phyloP scores from a whole-genome alignment of 2,329 filamentous ascomycete genomes.

The Exophiala xenobiotica region DNA sequence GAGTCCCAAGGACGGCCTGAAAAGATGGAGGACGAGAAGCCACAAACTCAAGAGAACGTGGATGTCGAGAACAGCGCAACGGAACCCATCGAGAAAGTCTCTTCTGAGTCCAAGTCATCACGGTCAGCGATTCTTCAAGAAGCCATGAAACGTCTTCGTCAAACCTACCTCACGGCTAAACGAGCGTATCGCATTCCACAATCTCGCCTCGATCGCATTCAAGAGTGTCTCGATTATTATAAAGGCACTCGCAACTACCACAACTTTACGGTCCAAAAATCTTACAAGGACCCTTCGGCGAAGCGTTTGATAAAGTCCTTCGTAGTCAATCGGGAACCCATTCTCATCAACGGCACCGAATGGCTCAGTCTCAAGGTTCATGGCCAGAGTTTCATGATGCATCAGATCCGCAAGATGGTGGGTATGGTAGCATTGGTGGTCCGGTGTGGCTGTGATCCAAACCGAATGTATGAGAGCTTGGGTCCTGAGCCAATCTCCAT shows the following conservation, averaged over 20 bases:
- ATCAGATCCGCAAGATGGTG: constrained; percentile 99
- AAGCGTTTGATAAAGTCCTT: constrained; percentile 94
- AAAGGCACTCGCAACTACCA: constrained; percentile 88
- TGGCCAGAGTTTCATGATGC: constrained; percentile 99
- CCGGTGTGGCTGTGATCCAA: constrained; percentile 73
- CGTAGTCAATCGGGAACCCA: constrained; percentile 69
- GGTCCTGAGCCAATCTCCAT: constrained; percentile 73
- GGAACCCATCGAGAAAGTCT: constrained; percentile 5
- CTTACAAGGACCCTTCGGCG: constrained; percentile 73
- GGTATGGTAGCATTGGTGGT: constrained; percentile 84
- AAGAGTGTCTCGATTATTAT: constrained; percentile 72
- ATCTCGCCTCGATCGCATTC: constrained; percentile 70
- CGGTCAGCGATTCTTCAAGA: constrained; percentile 54
- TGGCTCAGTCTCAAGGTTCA: constrained; percentile 96
- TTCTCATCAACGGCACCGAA: constrained; percentile 86
- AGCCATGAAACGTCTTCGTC: constrained; percentile 72
- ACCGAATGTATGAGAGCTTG: constrained; percentile 73
- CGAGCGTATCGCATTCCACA: constrained; percentile 77
- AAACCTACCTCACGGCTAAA: constrained; percentile 78
- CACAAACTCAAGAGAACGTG: background rate
- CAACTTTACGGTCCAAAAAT: constrained; percentile 96
- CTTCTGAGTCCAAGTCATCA: constrained; percentile 6
- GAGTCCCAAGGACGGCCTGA: too few species aligned
- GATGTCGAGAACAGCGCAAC: constrained; percentile 9
- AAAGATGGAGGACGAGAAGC: too few species aligned